A percentile compares a stretch with the other conserved stretches of the same genome.
phyloP scores from a whole-genome alignment of 495 filamentous ascomycete species.

The Gamarada debralockiae region DNA sequence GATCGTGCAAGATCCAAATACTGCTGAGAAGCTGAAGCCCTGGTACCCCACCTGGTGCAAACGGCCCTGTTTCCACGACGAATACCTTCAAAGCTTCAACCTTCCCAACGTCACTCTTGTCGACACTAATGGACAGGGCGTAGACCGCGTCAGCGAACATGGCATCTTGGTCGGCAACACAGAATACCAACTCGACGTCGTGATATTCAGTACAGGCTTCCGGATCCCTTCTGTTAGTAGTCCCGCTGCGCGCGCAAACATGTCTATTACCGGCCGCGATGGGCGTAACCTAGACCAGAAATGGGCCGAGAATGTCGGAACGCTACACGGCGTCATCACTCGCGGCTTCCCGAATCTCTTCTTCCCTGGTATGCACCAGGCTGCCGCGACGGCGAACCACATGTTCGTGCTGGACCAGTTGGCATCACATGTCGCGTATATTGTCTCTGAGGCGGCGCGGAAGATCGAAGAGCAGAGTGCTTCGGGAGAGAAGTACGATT shows the following conservation, averaged over 20 bases:
- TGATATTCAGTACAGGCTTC: conserved; percentile 39
- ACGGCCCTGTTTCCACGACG: conserved; percentile 29
- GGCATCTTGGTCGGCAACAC: conserved; percentile 24
- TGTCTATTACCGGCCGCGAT: conserved; percentile 40
- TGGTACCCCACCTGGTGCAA: conserved; percentile 31
- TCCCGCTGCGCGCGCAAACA: conserved; percentile 40
- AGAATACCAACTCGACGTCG: conserved; percentile 28
- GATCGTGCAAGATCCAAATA: not conserved
- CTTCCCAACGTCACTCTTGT: conserved; percentile 28
- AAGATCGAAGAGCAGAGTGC: too few relatives aligned
- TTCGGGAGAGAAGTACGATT: conserved; percentile 10
- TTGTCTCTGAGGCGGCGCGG: conserved; percentile 39
- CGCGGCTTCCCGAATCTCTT: conserved; percentile 51
- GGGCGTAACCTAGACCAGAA: conserved; percentile 39
- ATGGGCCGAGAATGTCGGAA: conserved; percentile 42
- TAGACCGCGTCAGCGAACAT: conserved; percentile 24
- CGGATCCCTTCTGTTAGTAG: conserved; percentile 49
- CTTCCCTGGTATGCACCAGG: conserved; percentile 32
- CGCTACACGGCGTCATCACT: conserved; percentile 44
- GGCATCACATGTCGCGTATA: conserved; percentile 38
- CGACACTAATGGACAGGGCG: conserved; percentile 30
- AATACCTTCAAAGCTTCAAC: conserved; percentile 17
- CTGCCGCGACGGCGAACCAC: conserved; percentile 36
- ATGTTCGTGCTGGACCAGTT: conserved; percentile 36
- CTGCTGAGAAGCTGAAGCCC: conserved; percentile 25